A percentile compares a stretch with the other conserved stretches of the same genome.
Evolutionary conservation across 2,329 filamentous ascomycete species (phyloP).

Genomic region (Penicillium sp.): DNA sequence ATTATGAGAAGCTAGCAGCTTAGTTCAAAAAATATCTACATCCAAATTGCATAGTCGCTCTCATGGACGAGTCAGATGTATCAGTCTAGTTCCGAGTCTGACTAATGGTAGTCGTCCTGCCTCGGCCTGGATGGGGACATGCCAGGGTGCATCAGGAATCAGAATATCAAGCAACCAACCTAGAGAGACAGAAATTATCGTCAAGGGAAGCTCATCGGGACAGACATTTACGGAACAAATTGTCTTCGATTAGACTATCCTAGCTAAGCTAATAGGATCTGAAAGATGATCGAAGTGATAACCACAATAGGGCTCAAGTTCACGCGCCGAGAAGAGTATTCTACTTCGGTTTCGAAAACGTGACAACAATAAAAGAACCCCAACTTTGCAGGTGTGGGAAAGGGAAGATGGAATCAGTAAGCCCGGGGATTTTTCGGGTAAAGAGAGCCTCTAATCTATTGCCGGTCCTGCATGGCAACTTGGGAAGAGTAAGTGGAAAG

Average conservation of each 20-base stretch:
- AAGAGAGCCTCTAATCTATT: constrained; percentile 11
- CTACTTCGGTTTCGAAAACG: constrained; percentile 16
- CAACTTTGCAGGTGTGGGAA: constrained; percentile 10
- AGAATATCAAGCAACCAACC: too few species aligned
- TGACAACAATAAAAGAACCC: constrained; percentile 8
- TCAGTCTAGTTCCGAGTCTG: too few species aligned
- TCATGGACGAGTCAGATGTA: too few species aligned
- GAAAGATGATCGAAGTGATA: constrained; percentile 6
- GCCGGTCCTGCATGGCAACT: constrained; percentile 15
- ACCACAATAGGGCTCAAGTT: background rate
- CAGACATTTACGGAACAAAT: constrained; percentile 2
- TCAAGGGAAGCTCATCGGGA: too few species aligned
- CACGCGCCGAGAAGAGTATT: constrained; percentile 8
- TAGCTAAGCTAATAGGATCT: constrained; percentile 21
- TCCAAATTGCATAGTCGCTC: too few species aligned
- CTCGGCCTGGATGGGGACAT: too few species aligned
- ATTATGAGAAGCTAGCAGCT: background rate
- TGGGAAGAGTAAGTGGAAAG: constrained; percentile 16
- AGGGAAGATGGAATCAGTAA: constrained; percentile 6
- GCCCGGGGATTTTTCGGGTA: constrained; percentile 9
- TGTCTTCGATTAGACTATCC: constrained; percentile 17
- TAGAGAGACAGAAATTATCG: too few species aligned
- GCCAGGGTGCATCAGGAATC: too few species aligned
- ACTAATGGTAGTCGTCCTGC: too few species aligned
- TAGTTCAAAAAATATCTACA: too few species aligned